phyloP scores from a whole-genome alignment of 176 grass and related monocot species.

The Oryza glumipatula region DNA sequence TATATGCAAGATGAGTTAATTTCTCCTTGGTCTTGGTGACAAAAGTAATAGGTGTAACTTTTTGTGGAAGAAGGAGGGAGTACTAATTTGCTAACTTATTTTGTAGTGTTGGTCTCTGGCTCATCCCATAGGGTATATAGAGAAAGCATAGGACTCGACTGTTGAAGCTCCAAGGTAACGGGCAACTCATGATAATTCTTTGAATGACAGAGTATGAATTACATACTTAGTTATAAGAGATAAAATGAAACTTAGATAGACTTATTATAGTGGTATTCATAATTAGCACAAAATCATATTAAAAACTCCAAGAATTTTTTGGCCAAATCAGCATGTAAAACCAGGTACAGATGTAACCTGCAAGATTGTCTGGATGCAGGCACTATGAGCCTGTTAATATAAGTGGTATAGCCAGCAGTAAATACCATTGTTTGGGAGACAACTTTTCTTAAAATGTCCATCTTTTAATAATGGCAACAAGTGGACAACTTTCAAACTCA shows the following conservation, averaged over 20 bases:
- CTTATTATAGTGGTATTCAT: not conserved
- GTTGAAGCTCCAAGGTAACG: not conserved
- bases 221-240: not conserved
- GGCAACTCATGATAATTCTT: not conserved
- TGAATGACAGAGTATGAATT: not conserved
- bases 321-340: not conserved
- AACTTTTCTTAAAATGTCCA: not conserved
- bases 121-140: not conserved
- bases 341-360: not conserved
- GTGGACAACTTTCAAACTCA: not conserved
- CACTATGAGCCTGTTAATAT: not conserved
- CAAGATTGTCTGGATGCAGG: not conserved
- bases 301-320: not conserved
- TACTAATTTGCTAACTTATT: not conserved
- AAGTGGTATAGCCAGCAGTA: not conserved
- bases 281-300: not conserved
- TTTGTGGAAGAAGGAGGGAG: too few relatives aligned
- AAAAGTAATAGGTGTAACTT: too few relatives aligned
- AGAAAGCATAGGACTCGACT: not conserved
- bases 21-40: too few relatives aligned
- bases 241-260: not conserved
- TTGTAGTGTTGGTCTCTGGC: not conserved
- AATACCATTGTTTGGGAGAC: not conserved
- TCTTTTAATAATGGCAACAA: constrained; percentile 3
- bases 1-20: too few relatives aligned